A percentile compares a stretch with the other conserved stretches of the same genome.
Evolutionary conservation across 164 flowering plant species (phyloP).

Genomic region (Vitis rupestris): DNA sequence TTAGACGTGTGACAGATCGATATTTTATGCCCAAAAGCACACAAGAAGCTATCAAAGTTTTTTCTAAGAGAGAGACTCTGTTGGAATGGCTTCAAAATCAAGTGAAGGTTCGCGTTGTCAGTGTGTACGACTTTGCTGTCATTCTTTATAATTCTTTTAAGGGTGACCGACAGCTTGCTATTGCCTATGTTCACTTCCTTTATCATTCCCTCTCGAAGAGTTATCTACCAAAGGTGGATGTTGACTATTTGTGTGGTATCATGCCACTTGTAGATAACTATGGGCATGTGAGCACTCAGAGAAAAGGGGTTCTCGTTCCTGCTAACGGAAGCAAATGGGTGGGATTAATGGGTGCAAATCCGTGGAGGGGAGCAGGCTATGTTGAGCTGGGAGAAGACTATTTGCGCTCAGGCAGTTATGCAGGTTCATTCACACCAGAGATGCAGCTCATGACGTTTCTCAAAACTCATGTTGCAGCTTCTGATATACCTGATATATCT

Average conservation of each 20-base stretch:
- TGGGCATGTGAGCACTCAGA: conserved; percentile 21
- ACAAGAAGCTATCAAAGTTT: conserved; percentile 25
- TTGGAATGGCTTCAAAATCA: conserved; percentile 32
- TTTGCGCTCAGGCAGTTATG: conserved; percentile 30
- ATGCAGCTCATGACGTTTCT: conserved; percentile 39
- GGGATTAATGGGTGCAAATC: conserved; percentile 47
- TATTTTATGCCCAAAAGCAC: conserved; percentile 36
- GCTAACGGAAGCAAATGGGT: conserved; percentile 65
- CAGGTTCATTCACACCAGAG: conserved; percentile 24
- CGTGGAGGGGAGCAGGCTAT: conserved; percentile 46
- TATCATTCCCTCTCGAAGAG: conserved; percentile 31
- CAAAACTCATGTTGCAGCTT: conserved; percentile 25
- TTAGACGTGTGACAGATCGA: conserved; percentile 14
- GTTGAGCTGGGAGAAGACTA: conserved; percentile 57
- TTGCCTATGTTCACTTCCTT: conserved; percentile 45
- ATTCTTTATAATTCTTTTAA: conserved; percentile 8
- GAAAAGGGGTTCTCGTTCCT: conserved; percentile 56
- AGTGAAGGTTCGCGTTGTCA: conserved; percentile 14
- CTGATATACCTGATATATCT: conserved; percentile 53
- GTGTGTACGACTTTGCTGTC: conserved; percentile 29
- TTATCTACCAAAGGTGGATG: conserved; percentile 19
- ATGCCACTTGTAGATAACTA: conserved; percentile 52
- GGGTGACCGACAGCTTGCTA: conserved; percentile 19
- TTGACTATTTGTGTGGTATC: conserved; percentile 21
- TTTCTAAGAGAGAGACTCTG: conserved; percentile 14